These are phyloP conservation scores for Vigna radiata DNA, from an alignment of 306 rosid genomes.

Conservation along the genomic window DNA sequence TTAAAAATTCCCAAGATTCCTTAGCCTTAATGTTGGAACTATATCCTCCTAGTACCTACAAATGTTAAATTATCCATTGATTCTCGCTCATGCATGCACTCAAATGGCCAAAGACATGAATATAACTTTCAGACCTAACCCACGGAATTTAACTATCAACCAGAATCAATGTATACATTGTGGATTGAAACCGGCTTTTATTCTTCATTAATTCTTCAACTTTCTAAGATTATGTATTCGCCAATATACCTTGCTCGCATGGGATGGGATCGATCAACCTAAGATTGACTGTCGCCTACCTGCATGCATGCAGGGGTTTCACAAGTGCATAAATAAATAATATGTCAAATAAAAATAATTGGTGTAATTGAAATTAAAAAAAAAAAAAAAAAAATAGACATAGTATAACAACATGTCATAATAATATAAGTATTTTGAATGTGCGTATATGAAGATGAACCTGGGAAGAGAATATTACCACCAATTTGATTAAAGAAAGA, in stretches of 20 bases:
- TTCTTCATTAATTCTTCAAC: not conserved
- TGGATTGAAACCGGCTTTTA: not conserved
- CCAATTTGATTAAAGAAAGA: slow-evolving; percentile 2
- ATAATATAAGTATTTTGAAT: not conserved
- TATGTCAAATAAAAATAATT: not conserved
- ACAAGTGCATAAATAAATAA: too few relatives aligned
- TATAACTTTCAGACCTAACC: slow-evolving; percentile 25
- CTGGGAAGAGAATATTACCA: slow-evolving; percentile 21
- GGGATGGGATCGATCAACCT: not conserved
- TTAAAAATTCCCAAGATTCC: slow-evolving; percentile 35
- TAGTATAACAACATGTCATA: not conserved
- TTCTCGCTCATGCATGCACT: slow-evolving; percentile 9
- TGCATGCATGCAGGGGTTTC: not conserved
- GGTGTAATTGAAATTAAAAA: not conserved
- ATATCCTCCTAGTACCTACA: not conserved
- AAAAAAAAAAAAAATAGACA: too few relatives aligned
- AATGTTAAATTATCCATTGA: slow-evolving; percentile 3
- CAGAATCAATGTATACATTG: slow-evolving; percentile 17
- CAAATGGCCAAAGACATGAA: not conserved
- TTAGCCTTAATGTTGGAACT: not conserved
- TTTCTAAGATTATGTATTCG: not conserved
- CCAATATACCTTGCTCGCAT: not conserved
- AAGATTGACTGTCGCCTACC: not conserved
- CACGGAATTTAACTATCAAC: not conserved
- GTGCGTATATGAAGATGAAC: not conserved